Conservation (phyloP, 495 filamentous ascomycete species). For the Sporormia fimetaria region DNA sequence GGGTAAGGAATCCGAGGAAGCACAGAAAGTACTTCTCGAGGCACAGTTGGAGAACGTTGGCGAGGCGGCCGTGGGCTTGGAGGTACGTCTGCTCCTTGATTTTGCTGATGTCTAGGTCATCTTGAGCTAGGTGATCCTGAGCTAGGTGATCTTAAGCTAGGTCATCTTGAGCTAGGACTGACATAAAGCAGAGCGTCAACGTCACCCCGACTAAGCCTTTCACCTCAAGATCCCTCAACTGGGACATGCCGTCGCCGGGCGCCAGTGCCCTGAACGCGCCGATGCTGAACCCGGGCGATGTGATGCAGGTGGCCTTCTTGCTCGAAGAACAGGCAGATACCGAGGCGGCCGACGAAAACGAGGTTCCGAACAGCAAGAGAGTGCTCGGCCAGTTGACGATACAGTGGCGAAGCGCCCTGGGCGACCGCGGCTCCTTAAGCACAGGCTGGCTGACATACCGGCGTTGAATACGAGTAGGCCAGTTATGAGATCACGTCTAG, state of each 20-base stretch:
- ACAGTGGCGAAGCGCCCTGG: constrained; percentile 82
- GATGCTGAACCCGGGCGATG: constrained; percentile 70
- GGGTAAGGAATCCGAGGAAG: constrained; percentile 25
- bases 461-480: too few species aligned
- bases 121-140: constrained; percentile 30
- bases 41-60: constrained; percentile 92
- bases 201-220: constrained; percentile 47
- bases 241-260: constrained; percentile 37
- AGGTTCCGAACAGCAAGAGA: constrained; percentile 42
- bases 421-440: constrained; percentile 73
- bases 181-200: constrained; percentile 38
- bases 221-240: constrained; percentile 46
- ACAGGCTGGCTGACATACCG: constrained; percentile 72
- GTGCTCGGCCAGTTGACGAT: constrained; percentile 73
- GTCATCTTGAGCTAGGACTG: constrained; percentile 1
- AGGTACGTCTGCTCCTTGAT: constrained; percentile 36
- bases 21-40: constrained; percentile 51
- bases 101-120: constrained; percentile 14
- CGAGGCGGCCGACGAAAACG: constrained; percentile 37
- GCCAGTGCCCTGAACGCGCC: constrained; percentile 37
- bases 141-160: constrained; percentile 33
- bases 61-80: constrained; percentile 52
- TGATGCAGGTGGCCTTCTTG: constrained; percentile 83
- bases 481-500: too few species aligned
- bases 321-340: constrained; percentile 54